phyloP scores from a whole-genome alignment of 2,329 filamentous ascomycete genomes.

The Acrocalymma vagum region DNA sequence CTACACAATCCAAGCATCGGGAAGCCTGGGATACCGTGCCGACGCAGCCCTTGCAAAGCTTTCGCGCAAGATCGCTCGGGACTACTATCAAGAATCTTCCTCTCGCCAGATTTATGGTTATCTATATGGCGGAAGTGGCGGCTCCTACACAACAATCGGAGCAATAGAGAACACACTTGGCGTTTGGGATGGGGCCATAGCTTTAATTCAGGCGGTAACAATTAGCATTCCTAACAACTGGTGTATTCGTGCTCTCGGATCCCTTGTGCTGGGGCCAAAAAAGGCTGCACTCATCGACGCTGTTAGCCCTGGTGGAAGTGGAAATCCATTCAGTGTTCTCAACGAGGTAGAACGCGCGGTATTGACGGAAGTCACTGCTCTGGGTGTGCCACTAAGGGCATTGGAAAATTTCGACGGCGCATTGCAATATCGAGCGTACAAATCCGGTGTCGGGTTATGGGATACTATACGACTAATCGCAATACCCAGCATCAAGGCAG shows the following conservation, averaged over 20 bases:
- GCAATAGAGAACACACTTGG: slow-evolving; percentile 8
- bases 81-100: not conserved
- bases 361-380: not conserved
- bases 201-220: slow-evolving; percentile 8
- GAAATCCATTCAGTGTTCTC: too few species aligned
- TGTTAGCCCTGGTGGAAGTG: slow-evolving; percentile 9
- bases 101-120: slow-evolving; percentile 1
- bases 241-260: slow-evolving; percentile 4
- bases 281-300: slow-evolving; percentile 5
- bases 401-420: slow-evolving; percentile 4
- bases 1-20: slow-evolving; percentile 1
- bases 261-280: slow-evolving; percentile 4
- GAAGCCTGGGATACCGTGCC: not conserved
- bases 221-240: slow-evolving; percentile 1
- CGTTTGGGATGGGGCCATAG: slow-evolving; percentile 9
- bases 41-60: slow-evolving; percentile 2
- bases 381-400: slow-evolving; percentile 1
- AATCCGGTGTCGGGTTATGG: too few species aligned
- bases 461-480: not conserved
- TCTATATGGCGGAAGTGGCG: slow-evolving; percentile 13
- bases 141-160: slow-evolving; percentile 4
- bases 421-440: too few species aligned
- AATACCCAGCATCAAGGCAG: not conserved
- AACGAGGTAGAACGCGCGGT: slow-evolving; percentile 3
- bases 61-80: not conserved